These are phyloP conservation scores for Helianthus annuus DNA, from an alignment of 129 eudicot species.

Conservation along the genomic window HanXRQr2.0-SUNRISE NC_035441.2:92866843-92867342, in stretches of 20 bases:
- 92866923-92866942: too few species aligned
- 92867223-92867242: conserved; percentile 23
- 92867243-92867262: background rate
- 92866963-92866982: too few species aligned
- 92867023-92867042: background rate
- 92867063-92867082: conserved; percentile 32
- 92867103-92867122: conserved; percentile 19
- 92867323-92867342: conserved; percentile 3
- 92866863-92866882: too few species aligned
- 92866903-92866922: too few species aligned
- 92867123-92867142: background rate
- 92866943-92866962: too few species aligned
- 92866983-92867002: too few species aligned
- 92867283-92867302: background rate
- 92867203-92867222: background rate
- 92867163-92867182: background rate
- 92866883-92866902: too few species aligned
- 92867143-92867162: conserved; percentile 8
- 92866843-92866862: too few species aligned
- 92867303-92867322: background rate
- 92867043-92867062: conserved; percentile 23
- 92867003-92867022: too few species aligned
- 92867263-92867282: background rate
- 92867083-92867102: conserved; percentile 33
- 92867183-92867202: background rate